Percentiles rank a stretch among this genome's conserved stretches.
phyloP scores from a whole-genome alignment of 2,329 filamentous ascomycete species.

The Hawksworthiomyces lignivorus region DNA sequence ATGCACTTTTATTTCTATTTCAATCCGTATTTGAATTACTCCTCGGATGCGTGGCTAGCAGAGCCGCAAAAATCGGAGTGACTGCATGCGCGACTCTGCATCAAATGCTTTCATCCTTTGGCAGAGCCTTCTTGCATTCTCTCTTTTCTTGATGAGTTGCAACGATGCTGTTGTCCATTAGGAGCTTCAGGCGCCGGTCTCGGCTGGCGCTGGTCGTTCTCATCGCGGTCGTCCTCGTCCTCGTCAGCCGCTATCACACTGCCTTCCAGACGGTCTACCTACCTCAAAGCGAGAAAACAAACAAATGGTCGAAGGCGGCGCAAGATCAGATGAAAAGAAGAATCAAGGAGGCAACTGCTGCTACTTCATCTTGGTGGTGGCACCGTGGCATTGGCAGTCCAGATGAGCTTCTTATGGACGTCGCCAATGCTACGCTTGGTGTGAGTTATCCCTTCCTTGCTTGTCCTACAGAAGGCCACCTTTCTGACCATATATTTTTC shows the following conservation, averaged over 20 bases:
- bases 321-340: background rate
- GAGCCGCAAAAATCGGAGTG: too few species aligned
- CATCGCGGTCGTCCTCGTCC: background rate
- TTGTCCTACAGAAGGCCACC: too few species aligned
- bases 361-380: background rate
- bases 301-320: background rate
- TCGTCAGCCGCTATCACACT: background rate
- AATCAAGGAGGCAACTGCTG: too few species aligned
- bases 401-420: background rate
- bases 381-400: background rate
- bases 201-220: background rate
- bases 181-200: conserved; percentile 2
- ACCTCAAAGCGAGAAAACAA: background rate
- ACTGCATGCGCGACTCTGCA: too few species aligned
- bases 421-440: background rate
- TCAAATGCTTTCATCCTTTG: too few species aligned
- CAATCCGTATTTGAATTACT: too few species aligned
- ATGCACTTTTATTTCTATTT: too few species aligned
- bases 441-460: background rate
- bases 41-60: too few species aligned
- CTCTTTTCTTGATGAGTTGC: too few species aligned
- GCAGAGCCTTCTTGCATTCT: too few species aligned
- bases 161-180: background rate
- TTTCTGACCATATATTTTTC: too few species aligned
- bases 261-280: background rate